These are phyloP conservation scores for Kodamaea restingae DNA, from an alignment of 805 yeast species.

Conservation along the genomic window DNA sequence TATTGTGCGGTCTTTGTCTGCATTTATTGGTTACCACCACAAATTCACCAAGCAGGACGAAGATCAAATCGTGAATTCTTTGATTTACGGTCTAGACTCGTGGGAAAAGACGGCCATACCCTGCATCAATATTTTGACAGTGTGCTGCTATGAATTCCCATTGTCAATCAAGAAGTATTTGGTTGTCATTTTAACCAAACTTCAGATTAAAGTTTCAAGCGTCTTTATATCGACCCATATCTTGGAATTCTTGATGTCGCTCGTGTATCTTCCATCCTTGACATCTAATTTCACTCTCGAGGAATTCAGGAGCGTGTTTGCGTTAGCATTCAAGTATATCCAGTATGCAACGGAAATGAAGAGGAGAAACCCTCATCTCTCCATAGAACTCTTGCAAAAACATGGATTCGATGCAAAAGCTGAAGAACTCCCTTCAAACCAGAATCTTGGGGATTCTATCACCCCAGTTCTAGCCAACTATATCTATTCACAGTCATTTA, in stretches of 20 bases:
- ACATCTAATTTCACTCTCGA: slow-evolving; percentile 71
- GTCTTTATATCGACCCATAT: slow-evolving; percentile 68
- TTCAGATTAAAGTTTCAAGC: slow-evolving; percentile 72
- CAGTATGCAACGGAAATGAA: slow-evolving; percentile 60
- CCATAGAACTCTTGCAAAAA: slow-evolving; percentile 18
- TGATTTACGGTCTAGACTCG: slow-evolving; percentile 58
- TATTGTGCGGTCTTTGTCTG: slow-evolving; percentile 56
- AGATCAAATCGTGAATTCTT: slow-evolving; percentile 58
- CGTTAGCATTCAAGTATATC: slow-evolving; percentile 74
- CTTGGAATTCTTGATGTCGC: slow-evolving; percentile 65
- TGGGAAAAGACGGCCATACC: slow-evolving; percentile 81
- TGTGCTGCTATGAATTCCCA: slow-evolving; percentile 81
- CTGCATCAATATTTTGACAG: slow-evolving; percentile 67
- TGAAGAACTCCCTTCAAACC: slow-evolving; percentile 54
- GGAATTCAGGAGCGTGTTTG: slow-evolving; percentile 77
- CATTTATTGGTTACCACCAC: slow-evolving; percentile 57
- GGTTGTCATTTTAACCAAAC: slow-evolving; percentile 61
- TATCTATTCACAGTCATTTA: slow-evolving; percentile 58
- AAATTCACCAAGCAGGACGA: slow-evolving; percentile 53
- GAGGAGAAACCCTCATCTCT: slow-evolving; percentile 19
- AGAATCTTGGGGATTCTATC: slow-evolving; percentile 31
- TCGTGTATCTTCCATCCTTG: slow-evolving; percentile 62
- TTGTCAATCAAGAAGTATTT: slow-evolving; percentile 63
- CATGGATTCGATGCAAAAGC: slow-evolving; percentile 48
- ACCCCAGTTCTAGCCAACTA: slow-evolving; percentile 57